Evolutionary conservation across 2,329 filamentous ascomycete genomes (phyloP).

Genomic region (Aspergillus carbonarius): DNA sequence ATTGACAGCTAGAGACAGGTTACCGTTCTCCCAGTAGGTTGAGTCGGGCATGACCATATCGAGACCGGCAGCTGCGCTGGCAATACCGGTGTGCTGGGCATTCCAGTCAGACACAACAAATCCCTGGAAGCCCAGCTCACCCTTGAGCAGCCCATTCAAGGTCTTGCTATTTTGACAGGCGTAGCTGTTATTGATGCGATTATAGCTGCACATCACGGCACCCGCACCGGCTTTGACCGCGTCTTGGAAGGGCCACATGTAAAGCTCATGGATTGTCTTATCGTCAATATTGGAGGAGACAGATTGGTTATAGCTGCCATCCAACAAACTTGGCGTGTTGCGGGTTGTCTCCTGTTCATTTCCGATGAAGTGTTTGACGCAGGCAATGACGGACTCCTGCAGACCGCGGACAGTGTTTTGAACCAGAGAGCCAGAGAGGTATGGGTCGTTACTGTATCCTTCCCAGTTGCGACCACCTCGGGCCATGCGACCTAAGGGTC

Average conservation of each 20-base stretch:
- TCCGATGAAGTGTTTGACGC: slow-evolving; percentile 56
- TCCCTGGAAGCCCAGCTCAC: slow-evolving; percentile 77
- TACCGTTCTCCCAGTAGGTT: slow-evolving; percentile 5
- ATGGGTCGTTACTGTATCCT: slow-evolving; percentile 43
- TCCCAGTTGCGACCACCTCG: slow-evolving; percentile 48
- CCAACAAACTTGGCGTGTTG: slow-evolving; percentile 29
- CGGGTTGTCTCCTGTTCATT: slow-evolving; percentile 58
- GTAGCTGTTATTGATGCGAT: slow-evolving; percentile 61
- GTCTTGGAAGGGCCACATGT: slow-evolving; percentile 66
- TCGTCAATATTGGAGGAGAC: slow-evolving; percentile 66
- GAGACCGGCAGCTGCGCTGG: slow-evolving; percentile 67
- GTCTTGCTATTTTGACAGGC: slow-evolving; percentile 4
- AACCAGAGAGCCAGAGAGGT: slow-evolving; percentile 40
- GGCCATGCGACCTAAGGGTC: slow-evolving; percentile 44
- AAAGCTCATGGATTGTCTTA: slow-evolving; percentile 63
- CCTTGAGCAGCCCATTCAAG: slow-evolving; percentile 67
- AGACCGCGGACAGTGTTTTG: slow-evolving; percentile 41
- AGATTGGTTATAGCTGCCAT: slow-evolving; percentile 40
- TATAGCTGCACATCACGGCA: slow-evolving; percentile 58
- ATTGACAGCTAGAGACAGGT: slow-evolving; percentile 7
- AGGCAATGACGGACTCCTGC: slow-evolving; percentile 44
- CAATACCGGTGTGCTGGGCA: slow-evolving; percentile 69
- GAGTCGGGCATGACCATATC: slow-evolving; percentile 51
- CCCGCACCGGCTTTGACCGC: slow-evolving; percentile 58
- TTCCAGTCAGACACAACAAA: slow-evolving; percentile 79